Base-by-base conservation (phyloP, 106 monocot species). In the Triglochin maritima region DNA sequence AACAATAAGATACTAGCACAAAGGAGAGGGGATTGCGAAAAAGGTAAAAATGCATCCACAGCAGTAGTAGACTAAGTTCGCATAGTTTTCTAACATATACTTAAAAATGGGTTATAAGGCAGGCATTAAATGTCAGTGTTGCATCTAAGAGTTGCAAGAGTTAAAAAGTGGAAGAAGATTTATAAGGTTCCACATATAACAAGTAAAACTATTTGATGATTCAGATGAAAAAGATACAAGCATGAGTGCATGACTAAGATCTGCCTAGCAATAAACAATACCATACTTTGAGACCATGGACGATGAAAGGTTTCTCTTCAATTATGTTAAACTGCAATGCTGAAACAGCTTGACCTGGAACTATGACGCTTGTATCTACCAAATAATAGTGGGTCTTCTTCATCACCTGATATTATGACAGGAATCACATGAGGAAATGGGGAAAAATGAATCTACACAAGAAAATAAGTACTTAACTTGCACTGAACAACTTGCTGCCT, bases 321-420 rank as follows among this genome's bases (percentile, higher is more conserved):
- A 98, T 92, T 63, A 92, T 81, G 68, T 89, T 92, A 69, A 98
- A 98, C 55, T 92, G 87, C 68, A 98, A 79, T 16, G 73, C 82
- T 45, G 98, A 98, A 44, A 98, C 98, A 57, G 98, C 98, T 68
- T 91, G 92, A 77, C 98, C 98, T 70, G 88, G 83, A 67, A 82
- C 10, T 48, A 98, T 82, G 44, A 88, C 88, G 69, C 98, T 98
- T 62, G 98, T 89, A 69, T 98, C 98, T 12, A 98, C 86, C 56
- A 92, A 71, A 73, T 98, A 98, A 60, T 88, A 92, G 66, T 92
- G 92, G 10, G 92, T 98, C 84, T 86, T 88, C 73, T 92, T 79
- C 88, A 98, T 98, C 55, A 98, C 91, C 98, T 98, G 76, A 68
- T 64, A 64, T 45, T n/a, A 59, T 2, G 47, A 4, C 5, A 46